Base-by-base conservation (phyloP, 371 early-diverging fungal species). In the Syncephalastrum monosporum region DNA sequence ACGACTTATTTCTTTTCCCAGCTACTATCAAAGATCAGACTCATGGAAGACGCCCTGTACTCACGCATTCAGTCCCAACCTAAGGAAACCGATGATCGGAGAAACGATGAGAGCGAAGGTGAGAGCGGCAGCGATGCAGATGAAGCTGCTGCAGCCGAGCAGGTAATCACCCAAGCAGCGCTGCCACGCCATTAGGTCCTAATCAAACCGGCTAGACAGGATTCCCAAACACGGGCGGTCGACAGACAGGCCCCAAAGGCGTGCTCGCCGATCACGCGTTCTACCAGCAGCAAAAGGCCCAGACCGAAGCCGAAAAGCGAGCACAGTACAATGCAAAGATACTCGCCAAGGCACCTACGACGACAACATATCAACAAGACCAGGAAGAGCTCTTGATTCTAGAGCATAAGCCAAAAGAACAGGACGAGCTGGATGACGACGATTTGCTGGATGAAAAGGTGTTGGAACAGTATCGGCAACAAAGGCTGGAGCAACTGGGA, bases 231-330 rank as follows among this genome's bases (percentile, higher is more conserved):
- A 52, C 52, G n/a, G 54, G 5, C 13, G 81, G 79, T n/a, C 71
- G 69, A 13, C 77, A 81, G 50, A 84, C 84, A 13, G 84, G 84
- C 0, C 82, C 82, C 15, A 84, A 84, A 61, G 84, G 84, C 47
- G 84, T 84, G 13, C 52, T 75, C 44, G 81, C 82, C 8, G 84
- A 84, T 63, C 72, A 81, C 50, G 69, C 61, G 7, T 70, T 67
- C 59, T 66, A 77, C 48, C 64, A 74, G 50, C 63, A 71, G 64
- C 38, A 58, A 33, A 48, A 69, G 47, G 53, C 62, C 16, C 66
- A 63, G 43, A 58, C 55, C 8, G 56, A 72, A 47, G 48, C 44
- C 5, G 60, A 59, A 3, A 42, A 51, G 5, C 64, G 64, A 14
- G 46, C 60, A 24, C 68, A 74, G 23, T 63, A 75, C 50, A 78